phyloP scores from a whole-genome alignment of 495 filamentous ascomycete species.

The Bacidia gigantensis region DNA sequence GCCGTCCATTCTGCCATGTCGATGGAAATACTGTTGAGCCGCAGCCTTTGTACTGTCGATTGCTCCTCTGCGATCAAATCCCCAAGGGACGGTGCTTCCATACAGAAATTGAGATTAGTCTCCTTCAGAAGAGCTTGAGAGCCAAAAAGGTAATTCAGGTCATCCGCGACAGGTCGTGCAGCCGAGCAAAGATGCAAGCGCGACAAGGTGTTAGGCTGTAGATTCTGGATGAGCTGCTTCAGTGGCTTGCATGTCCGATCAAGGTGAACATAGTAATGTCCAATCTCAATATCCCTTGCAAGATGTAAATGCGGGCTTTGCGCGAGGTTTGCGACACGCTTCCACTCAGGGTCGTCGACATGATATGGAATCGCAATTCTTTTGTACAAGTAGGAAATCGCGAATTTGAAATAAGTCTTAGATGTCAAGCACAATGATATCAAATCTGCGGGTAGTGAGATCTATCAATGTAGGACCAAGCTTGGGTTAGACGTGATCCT shows the following conservation, averaged over 20 bases:
- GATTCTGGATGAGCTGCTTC: neutral
- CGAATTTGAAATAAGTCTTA: neutral
- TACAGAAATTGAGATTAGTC: constrained; percentile 1
- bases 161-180: neutral
- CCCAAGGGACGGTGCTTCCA: neutral
- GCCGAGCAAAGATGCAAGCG: neutral
- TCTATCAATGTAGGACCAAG: no score
- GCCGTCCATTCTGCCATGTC: neutral
- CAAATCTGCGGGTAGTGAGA: neutral
- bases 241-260: neutral
- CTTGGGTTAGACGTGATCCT: no score
- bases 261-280: neutral
- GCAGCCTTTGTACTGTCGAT: neutral
- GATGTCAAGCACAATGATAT: neutral
- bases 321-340: neutral
- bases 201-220: neutral
- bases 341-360: neutral
- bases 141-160: neutral
- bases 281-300: neutral
- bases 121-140: neutral
- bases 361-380: neutral
- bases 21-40: neutral
- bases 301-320: neutral
- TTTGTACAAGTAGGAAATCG: neutral
- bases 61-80: neutral